Percentiles rank a stretch among this genome's conserved stretches.
phyloP scores from a whole-genome alignment of 805 yeast species.

The Kregervanrija fluxuum region DNA sequence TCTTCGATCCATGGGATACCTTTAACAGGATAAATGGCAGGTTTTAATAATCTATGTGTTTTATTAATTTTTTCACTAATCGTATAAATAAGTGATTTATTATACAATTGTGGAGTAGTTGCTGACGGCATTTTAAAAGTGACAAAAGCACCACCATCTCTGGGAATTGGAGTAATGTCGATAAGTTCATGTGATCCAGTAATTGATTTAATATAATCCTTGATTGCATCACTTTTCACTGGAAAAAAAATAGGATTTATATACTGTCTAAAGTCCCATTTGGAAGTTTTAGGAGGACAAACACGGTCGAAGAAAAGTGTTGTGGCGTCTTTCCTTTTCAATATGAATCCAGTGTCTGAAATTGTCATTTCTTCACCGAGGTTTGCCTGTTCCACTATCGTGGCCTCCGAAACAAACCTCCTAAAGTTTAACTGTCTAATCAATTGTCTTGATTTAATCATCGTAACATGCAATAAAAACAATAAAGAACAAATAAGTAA shows the following conservation, averaged over 20 bases:
- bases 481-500: too few relatives aligned
- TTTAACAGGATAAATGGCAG: conserved; percentile 63
- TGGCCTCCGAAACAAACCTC: conserved; percentile 14
- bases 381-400: conserved; percentile 31
- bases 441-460: conserved; percentile 12
- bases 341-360: conserved; percentile 50
- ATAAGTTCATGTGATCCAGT: conserved; percentile 32
- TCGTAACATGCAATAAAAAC: conserved; percentile 4
- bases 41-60: conserved; percentile 32
- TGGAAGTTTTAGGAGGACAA: conserved; percentile 33
- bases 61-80: conserved; percentile 6
- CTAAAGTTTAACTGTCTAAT: too few relatives aligned
- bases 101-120: conserved; percentile 13
- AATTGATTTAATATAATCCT: conserved; percentile 22
- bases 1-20: conserved; percentile 98
- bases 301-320: conserved; percentile 51
- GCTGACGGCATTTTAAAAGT: conserved; percentile 56
- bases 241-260: conserved; percentile 33
- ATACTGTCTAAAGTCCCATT: conserved; percentile 42
- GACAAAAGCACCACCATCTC: conserved; percentile 95
- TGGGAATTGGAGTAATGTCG: conserved; percentile 57
- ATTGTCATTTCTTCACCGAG: conserved; percentile 51
- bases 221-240: conserved; percentile 30
- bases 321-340: conserved; percentile 41
- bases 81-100: conserved; percentile 13